Conservation (phyloP, 345 rosid species). For the Acer yangbiense region DNA sequence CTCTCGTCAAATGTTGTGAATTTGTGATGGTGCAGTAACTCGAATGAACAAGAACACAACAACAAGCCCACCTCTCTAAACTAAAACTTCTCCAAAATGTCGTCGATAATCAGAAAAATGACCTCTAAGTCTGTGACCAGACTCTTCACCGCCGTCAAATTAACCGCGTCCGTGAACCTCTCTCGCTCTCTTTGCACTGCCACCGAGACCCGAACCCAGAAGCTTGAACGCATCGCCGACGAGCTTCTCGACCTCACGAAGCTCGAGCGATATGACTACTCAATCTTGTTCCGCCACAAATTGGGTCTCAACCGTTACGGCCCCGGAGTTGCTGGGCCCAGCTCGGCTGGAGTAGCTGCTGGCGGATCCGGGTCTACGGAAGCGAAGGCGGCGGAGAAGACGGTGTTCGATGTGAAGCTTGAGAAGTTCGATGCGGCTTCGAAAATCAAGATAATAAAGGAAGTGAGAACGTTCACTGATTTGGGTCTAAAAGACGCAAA, state of each 20-base stretch:
- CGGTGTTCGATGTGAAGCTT: conserved; percentile 76
- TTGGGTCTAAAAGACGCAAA: conserved; percentile 89
- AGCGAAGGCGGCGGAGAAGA: conserved; percentile 64
- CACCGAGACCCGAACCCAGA: conserved; percentile 53
- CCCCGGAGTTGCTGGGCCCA: conserved; percentile 43
- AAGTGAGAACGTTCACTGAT: conserved; percentile 75
- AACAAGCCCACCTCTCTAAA: not conserved
- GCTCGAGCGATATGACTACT: conserved; percentile 74
- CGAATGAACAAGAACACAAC: not conserved
- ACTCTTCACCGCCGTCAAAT: conserved; percentile 20
- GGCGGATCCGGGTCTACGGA: conserved; percentile 36
- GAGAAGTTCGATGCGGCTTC: conserved; percentile 74
- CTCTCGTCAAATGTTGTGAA: not conserved
- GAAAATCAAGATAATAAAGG: conserved; percentile 83
- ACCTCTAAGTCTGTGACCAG: conserved; percentile 28
- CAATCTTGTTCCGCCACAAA: conserved; percentile 72
- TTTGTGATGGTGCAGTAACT: too few relatives aligned
- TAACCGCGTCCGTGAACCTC: not conserved
- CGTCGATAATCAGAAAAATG: conserved; percentile 13
- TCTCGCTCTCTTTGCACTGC: conserved; percentile 39
- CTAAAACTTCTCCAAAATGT: conserved; percentile 9
- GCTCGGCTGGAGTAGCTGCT: conserved; percentile 29
- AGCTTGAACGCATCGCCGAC: conserved; percentile 86
- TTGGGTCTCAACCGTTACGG: conserved; percentile 72
- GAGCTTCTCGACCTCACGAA: conserved; percentile 67